Conservation (phyloP, 768 basidiomycete genomes). For the Mycena metata region DNA sequence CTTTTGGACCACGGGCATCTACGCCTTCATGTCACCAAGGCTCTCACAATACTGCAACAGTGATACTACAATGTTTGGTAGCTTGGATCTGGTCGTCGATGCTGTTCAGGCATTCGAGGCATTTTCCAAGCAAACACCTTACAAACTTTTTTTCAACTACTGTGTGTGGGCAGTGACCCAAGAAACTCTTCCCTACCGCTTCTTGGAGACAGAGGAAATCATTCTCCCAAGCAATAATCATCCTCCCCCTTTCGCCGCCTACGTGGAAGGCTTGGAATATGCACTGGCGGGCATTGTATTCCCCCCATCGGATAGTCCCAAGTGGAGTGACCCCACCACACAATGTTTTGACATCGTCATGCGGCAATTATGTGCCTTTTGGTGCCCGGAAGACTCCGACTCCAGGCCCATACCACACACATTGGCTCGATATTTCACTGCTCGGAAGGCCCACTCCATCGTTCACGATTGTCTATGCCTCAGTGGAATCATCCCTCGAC, state of each 20-base stretch:
- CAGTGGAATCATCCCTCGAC: background rate
- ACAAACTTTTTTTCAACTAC: background rate
- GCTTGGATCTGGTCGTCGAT: background rate
- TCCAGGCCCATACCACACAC: background rate
- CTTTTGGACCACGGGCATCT: too few relatives aligned
- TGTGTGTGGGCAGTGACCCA: background rate
- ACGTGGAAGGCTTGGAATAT: background rate
- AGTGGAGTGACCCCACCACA: background rate
- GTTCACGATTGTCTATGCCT: background rate
- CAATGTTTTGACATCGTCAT: constrained; percentile 3
- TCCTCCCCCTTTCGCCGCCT: background rate
- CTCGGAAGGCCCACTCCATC: background rate
- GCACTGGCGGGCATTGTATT: background rate
- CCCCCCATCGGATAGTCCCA: background rate
- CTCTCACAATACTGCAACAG: background rate
- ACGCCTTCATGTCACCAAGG: background rate
- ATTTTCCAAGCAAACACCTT: too few relatives aligned
- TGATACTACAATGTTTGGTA: background rate
- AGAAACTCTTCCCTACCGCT: background rate
- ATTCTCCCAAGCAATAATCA: background rate
- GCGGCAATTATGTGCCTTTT: background rate
- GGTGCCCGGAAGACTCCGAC: background rate
- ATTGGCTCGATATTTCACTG: background rate
- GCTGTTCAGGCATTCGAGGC: background rate
- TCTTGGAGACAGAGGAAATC: background rate